A percentile compares a stretch with the other conserved stretches of the same genome.
Conservation (phyloP, 2,329 filamentous ascomycete species). For the Colletotrichum echinochloae region DNA sequence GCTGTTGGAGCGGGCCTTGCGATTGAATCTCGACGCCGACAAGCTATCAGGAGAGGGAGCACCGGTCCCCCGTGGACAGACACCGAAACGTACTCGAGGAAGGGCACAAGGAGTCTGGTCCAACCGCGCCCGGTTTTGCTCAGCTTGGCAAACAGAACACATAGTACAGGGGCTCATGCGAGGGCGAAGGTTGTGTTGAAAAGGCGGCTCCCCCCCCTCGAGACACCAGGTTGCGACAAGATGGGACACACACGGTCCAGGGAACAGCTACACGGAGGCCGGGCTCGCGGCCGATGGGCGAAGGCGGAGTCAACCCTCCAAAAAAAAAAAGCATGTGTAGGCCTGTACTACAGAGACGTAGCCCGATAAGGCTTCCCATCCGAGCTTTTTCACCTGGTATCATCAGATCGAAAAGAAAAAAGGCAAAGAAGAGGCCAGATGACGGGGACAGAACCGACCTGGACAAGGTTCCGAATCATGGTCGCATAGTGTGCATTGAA, state of each 20-base stretch:
- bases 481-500: constrained; percentile 36
- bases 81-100: constrained; percentile 27
- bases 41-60: constrained; percentile 8
- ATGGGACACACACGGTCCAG: neutral
- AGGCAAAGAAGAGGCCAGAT: constrained; percentile 11
- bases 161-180: constrained; percentile 29
- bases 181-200: constrained; percentile 23
- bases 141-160: constrained; percentile 29
- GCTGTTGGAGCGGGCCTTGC: constrained; percentile 17
- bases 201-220: neutral
- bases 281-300: constrained; percentile 8
- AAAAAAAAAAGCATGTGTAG: constrained; percentile 3
- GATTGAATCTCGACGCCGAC: constrained; percentile 18
- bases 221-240: neutral
- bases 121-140: constrained; percentile 18
- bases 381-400: constrained; percentile 25
- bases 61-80: constrained; percentile 25
- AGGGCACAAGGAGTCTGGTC: constrained; percentile 27
- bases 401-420: constrained; percentile 14
- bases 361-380: constrained; percentile 31
- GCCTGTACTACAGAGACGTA: neutral
- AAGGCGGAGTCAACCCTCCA: constrained; percentile 7
- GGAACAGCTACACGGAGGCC: constrained; percentile 11
- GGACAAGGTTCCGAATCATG: constrained; percentile 11
- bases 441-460: constrained; percentile 20